These are phyloP conservation scores for Ceratocystis alfenasii DNA, from an alignment of 2,329 filamentous ascomycete genomes.

Conservation along the genomic window DNA sequence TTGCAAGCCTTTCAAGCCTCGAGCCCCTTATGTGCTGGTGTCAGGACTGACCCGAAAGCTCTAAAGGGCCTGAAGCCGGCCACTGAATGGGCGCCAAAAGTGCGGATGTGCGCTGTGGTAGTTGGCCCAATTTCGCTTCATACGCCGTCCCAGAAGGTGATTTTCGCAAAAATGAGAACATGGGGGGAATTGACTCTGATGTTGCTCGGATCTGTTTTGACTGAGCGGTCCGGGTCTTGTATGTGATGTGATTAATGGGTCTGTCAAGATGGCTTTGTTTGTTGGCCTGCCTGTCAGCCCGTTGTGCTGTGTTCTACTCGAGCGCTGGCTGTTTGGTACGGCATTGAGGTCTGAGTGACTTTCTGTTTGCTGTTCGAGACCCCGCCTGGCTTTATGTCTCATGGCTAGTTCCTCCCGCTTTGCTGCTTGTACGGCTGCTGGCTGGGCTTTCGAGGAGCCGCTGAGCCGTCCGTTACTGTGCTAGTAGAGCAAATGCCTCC, in stretches of 20 bases:
- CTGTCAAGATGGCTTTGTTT: background rate
- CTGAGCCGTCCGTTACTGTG: background rate
- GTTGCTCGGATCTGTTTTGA: slow-evolving; percentile 3
- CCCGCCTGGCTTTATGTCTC: background rate
- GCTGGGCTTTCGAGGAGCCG: background rate
- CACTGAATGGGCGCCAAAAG: background rate
- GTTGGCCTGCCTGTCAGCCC: no score
- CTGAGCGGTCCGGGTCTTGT: background rate
- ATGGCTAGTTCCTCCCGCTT: background rate
- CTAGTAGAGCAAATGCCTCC: background rate
- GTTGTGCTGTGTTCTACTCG: no score
- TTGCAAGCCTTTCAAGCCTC: background rate
- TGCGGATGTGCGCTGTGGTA: slow-evolving; percentile 2
- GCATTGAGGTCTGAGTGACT: background rate
- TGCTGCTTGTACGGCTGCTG: background rate
- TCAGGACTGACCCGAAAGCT: background rate
- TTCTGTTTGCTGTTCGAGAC: background rate
- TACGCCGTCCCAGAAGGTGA: background rate
- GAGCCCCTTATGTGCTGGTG: background rate
- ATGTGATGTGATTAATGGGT: background rate
- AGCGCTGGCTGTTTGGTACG: no score
- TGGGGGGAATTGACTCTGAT: background rate
- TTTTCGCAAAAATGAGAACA: background rate
- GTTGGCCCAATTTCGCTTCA: slow-evolving; percentile 5
- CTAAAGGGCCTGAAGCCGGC: slow-evolving; percentile 1